Evolutionary conservation across 345 rosid genomes (phyloP), one percentile per base, ranked within the genome.

Genomic region (Bruguiera parviflora): DNA sequence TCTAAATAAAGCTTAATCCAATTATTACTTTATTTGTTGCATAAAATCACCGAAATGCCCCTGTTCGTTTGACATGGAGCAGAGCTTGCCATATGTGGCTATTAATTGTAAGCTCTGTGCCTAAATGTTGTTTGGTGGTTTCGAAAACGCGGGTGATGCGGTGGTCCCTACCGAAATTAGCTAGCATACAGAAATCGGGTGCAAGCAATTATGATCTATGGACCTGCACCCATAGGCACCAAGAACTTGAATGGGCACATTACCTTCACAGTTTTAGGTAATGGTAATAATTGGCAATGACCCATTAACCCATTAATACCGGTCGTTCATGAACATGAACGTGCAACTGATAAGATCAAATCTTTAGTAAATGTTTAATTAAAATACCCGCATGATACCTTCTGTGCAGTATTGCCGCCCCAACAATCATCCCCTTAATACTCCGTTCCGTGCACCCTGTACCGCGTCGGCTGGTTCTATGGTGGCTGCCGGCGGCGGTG

Each of bases 351-450:
- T 4, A 43, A 43, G 16, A 43, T 43, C 49, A 43, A 43, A 43
- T 43, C 18, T 43, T 43, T 13, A 15, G 8, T 4, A 11, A 19
- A 15, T 18, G 18, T 6, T 29, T 29, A 63, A 33, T 57, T 62
- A 1, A 10, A 1, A 2, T 47, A 19, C 32, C 39, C 22, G 24
- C 51, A 19, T 65, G 60, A 52, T 61, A 33, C 46, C 33, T 63
- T 29, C 52, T 56, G 2, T 76, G 83, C 91, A 90, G 99, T 86
- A 72, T 72, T 84, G 81, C 71, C 84, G 91, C 33, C 58, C 82
- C 46, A 87, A 59, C 78, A 84, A 83, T 73, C 39, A 84, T 73
- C 39, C 63, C 2, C 73, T 71, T 25, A 84, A 76, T 71, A 53
- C 72, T 4, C 87, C 78, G 46, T 84, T 78, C 70, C 88, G 89